A percentile compares a stretch with the other conserved stretches of the same genome.
These are phyloP conservation scores for Thermomyces lanuginosus DNA, from an alignment of 2,329 filamentous ascomycete genomes.

Conservation along the genomic window DNA sequence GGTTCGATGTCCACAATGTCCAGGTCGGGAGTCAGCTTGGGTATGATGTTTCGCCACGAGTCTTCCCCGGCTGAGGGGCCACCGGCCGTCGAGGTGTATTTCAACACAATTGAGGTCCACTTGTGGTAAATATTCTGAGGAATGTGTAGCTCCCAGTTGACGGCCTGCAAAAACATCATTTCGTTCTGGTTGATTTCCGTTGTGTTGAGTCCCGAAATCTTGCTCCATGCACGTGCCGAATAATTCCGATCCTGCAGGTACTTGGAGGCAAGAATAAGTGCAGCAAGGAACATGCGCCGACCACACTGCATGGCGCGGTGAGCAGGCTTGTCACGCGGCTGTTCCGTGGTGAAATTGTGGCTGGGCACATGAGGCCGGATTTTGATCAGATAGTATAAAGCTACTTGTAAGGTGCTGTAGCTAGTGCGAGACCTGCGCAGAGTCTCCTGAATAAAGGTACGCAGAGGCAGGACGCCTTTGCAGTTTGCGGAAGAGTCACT, in stretches of 20 bases:
- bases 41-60: slow-evolving; percentile 34
- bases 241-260: slow-evolving; percentile 97
- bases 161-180: slow-evolving; percentile 72
- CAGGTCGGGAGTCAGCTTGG: slow-evolving; percentile 40
- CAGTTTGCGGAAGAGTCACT: slow-evolving; percentile 47
- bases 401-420: slow-evolving; percentile 93
- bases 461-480: slow-evolving; percentile 70
- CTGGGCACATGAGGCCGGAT: slow-evolving; percentile 80
- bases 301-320: slow-evolving; percentile 81
- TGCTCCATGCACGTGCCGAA: slow-evolving; percentile 94
- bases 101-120: slow-evolving; percentile 85
- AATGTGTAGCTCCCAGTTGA: slow-evolving; percentile 91
- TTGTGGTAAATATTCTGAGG: slow-evolving; percentile 74
- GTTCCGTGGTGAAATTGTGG: slow-evolving; percentile 73
- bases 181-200: slow-evolving; percentile 95
- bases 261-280: slow-evolving; percentile 89
- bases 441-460: slow-evolving; percentile 95
- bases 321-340: slow-evolving; percentile 53
- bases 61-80: slow-evolving; percentile 18
- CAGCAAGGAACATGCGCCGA: slow-evolving; percentile 90
- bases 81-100: slow-evolving; percentile 43
- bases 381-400: slow-evolving; percentile 86
- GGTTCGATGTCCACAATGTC: slow-evolving; percentile 30
- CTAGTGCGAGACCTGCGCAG: slow-evolving; percentile 85
- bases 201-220: slow-evolving; percentile 91